A percentile compares a stretch with the other conserved stretches of the same genome.
phyloP scores from a whole-genome alignment of 257 asterid genomes.

The Asclepias syriaca region DNA sequence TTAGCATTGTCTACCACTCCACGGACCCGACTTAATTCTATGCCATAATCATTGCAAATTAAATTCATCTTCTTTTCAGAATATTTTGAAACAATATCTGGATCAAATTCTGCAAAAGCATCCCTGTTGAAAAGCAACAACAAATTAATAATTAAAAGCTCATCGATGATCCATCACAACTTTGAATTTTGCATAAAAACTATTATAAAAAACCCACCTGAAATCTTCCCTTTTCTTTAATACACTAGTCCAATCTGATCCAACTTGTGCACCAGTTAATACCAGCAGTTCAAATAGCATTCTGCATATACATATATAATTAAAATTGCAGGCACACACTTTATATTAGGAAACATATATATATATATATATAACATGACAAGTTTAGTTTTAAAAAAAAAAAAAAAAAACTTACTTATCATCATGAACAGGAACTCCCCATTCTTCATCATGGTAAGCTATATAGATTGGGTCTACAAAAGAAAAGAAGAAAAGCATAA shows the following conservation, averaged over 20 bases:
- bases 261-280: constrained; percentile 77
- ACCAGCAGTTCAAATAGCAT: constrained; percentile 65
- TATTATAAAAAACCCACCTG: constrained; percentile 22
- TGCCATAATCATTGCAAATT: constrained; percentile 39
- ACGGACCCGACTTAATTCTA: constrained; percentile 57
- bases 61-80: constrained; percentile 55
- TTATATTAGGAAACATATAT: background rate
- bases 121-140: constrained; percentile 27
- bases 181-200: background rate
- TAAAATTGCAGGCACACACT: background rate
- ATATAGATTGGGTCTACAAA: constrained; percentile 59
- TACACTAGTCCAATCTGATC: constrained; percentile 80
- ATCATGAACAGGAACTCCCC: constrained; percentile 84
- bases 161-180: background rate
- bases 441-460: constrained; percentile 77
- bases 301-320: constrained; percentile 22
- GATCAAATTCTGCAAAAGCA: constrained; percentile 69
- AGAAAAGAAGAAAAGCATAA: background rate
- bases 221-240: constrained; percentile 53
- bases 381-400: too few species aligned
- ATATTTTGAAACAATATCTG: constrained; percentile 48
- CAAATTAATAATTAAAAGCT: background rate
- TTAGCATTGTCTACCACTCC: constrained; percentile 77
- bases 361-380: too few species aligned
- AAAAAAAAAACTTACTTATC: constrained; percentile 42